phyloP scores from a whole-genome alignment of 1,139 yeast species.

The Sugiyamaella novakii region DNA sequence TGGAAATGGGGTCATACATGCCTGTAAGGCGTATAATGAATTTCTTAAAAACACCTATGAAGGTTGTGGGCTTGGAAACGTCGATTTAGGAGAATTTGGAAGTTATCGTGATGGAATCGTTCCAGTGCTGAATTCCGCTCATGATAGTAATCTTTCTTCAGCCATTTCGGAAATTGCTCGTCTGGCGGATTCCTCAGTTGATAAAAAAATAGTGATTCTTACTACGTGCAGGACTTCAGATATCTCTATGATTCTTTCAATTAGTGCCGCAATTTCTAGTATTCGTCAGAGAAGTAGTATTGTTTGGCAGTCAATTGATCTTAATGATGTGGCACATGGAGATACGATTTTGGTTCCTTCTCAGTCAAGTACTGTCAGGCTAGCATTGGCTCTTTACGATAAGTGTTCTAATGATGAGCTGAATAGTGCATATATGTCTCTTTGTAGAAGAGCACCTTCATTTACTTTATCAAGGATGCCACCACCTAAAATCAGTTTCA shows the following conservation, averaged over 20 bases:
- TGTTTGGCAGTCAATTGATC: constrained; percentile 53
- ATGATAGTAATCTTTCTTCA: constrained; percentile 4
- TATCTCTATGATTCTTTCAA: constrained; percentile 4
- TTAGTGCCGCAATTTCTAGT: constrained; percentile 18
- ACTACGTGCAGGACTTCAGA: constrained; percentile 13
- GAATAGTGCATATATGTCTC: not conserved
- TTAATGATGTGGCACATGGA: constrained; percentile 51
- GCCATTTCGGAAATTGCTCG: constrained; percentile 16
- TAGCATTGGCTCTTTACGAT: constrained; percentile 69
- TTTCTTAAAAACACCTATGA: constrained; percentile 42
- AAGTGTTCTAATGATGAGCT: constrained; percentile 30
- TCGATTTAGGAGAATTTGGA: constrained; percentile 36
- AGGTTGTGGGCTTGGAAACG: constrained; percentile 41
- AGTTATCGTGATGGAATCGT: constrained; percentile 24
- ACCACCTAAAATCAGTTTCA: constrained; percentile 53
- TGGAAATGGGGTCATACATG: constrained; percentile 34
- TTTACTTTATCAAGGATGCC: constrained; percentile 42
- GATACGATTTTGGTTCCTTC: constrained; percentile 55
- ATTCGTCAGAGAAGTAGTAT: constrained; percentile 30
- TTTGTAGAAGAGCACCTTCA: constrained; percentile 36
- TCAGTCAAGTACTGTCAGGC: constrained; percentile 49
- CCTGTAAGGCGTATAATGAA: constrained; percentile 34
- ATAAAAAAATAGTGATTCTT: constrained; percentile 17
- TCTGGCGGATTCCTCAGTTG: constrained; percentile 7
- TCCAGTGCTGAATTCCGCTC: constrained; percentile 10